Base-by-base conservation (phyloP, 2,329 filamentous ascomycete species). In the Aureobasidium sp. region DNA sequence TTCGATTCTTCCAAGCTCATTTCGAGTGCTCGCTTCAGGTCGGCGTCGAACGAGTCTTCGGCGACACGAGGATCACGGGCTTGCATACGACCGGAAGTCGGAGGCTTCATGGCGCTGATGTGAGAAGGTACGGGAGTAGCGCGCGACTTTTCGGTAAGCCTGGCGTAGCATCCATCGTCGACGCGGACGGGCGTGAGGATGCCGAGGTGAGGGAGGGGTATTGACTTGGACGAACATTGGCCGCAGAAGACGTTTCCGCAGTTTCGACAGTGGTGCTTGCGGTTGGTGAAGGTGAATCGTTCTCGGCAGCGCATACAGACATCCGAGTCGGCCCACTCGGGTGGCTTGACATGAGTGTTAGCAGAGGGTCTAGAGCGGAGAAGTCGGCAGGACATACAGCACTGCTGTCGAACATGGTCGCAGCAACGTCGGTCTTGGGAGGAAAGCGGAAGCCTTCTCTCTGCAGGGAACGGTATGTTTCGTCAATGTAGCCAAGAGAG, bases 221-320 rank as follows among this genome's bases (percentile, higher is more conserved):
- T 82, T 27, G 83, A 86, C 77, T 97, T 97, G 78, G 85, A 87
- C 15, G 93, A 97, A 72, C 94, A 99, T 69, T 94, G 87, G 66
- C 93, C 91, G 72, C 96, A 95, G 73, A 99, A 99, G 69, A 96
- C 94, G 75, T 94, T 96, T 57, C 94, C 94, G 71, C 94, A 99
- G 74, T 99, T 99, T 66, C 94, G 87, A 71, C 94, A 99, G 74
- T 99, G 94, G 72, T 99, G 94, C 73, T 97, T 99, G 70, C 94
- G 87, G 74, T 99, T 99, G 61, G 93, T 99, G 71, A 99, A 97
- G 52, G 91, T 97, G 70, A 99, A 99, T 21, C 91, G 78, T 13
- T 93, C 97, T 67, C 94, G 86, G 74, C 94, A 99, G 72, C 94
- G 88, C 91, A 99, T 97, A 74, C 94, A 99, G 36, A 99, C 93